Base-by-base conservation (phyloP, 192 early-diverging fungal species). In the Coemansia sp. region DNA sequence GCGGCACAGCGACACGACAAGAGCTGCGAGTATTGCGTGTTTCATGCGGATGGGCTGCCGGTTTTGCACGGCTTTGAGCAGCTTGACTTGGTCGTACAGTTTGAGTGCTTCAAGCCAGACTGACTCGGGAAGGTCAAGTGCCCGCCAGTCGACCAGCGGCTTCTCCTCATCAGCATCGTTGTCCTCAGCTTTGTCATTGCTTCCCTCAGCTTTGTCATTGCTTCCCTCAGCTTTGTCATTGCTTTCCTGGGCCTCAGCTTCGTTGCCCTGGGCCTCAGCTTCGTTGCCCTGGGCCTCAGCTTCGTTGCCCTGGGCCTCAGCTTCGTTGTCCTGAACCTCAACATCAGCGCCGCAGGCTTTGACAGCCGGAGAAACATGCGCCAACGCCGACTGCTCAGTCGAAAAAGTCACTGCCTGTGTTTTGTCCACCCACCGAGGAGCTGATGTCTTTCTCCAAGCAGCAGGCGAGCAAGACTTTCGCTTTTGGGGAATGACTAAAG, bases 21-120 rank as follows among this genome's bases (percentile, higher is more conserved):
- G 75, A 1, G 87, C 84, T 0, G 86, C 87, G 24, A 87, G 75
- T 35, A 88, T 88, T 10, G 84, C 84, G 43, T 85, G 81, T 17
- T 84, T 75, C 75, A 85, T 87, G 10, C 86, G 82, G 19, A 84
- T 71, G 27, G 87, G 87, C 64, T 88, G 87, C 14, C 87, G 73
- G 71, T 87, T 88, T 65, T 87, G 85, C 62, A 88, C 83, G 29
- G 83, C 83, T 65, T 86, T 86, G 53, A 84, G 62, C 15, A 75
- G 70, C 60, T 87, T 86, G 29, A 88, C 84, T 19, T 74, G 37
- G 25, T 87, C 82, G 61, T 86, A 88, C 4, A 86, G 69, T 59
- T 62, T 60, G 4, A 63, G 72, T 14, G 72, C 66, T 43, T 73
- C 62, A 4, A 23, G 6, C 72, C 72, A 80, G 32, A 80, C 63